Conservation (phyloP, 2,329 filamentous ascomycete genomes). For the Samsoniella hepiali region DNA sequence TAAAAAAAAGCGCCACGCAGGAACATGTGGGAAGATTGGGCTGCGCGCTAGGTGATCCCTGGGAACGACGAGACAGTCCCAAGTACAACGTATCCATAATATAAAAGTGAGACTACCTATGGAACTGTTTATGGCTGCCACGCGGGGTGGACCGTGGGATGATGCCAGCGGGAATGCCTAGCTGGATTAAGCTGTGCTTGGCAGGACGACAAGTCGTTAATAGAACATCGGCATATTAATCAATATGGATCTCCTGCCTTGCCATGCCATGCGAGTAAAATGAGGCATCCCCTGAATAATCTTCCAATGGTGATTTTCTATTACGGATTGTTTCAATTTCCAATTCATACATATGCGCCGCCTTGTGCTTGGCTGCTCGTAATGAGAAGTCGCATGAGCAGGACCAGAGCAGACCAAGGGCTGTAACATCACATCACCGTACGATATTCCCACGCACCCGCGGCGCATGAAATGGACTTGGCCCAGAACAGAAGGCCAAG, state of each 20-base stretch:
- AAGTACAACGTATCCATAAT: slow-evolving; percentile 12
- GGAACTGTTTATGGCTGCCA: slow-evolving; percentile 1
- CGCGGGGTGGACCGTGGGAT: slow-evolving; percentile 4
- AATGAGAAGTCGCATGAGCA: not conserved
- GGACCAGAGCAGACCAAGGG: not conserved
- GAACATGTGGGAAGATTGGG: not conserved
- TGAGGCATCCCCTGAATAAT: slow-evolving; percentile 10
- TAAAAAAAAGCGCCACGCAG: slow-evolving; percentile 9
- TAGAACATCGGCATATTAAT: slow-evolving; percentile 1
- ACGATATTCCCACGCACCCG: not conserved
- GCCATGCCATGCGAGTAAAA: slow-evolving; percentile 1
- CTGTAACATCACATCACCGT: not conserved
- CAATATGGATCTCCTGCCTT: slow-evolving; percentile 4
- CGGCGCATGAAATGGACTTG: slow-evolving; percentile 1
- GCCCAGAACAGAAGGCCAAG: slow-evolving; percentile 9
- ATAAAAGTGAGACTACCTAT: slow-evolving; percentile 10
- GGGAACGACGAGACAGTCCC: not conserved
- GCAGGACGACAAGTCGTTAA: not conserved
- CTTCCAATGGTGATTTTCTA: not conserved
- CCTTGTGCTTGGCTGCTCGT: not conserved
- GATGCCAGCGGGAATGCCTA: not conserved
- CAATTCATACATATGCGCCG: not conserved
- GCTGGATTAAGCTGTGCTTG: slow-evolving; percentile 1
- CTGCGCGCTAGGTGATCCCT: not conserved
- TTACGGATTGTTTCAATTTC: not conserved